Percentiles rank a stretch among this genome's conserved stretches.
phyloP scores from a whole-genome alignment of 257 asterid species.

The Solanum appendiculatum region DNA sequence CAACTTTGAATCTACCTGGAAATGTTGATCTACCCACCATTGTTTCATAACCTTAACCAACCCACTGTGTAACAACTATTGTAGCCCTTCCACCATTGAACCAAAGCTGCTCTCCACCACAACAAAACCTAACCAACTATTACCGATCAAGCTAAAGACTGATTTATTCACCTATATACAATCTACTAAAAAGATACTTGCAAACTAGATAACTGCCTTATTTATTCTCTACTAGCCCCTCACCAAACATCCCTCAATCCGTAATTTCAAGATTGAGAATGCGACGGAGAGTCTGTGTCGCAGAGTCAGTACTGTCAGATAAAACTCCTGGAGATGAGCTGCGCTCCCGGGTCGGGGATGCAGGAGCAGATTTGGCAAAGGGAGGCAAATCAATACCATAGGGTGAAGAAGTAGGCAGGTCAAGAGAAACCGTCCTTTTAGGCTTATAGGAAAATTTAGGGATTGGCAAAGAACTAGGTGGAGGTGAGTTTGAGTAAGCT shows the following conservation, averaged over 20 bases:
- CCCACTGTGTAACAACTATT: neutral
- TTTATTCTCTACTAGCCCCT: constrained; percentile 27
- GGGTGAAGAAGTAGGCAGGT: constrained; percentile 30
- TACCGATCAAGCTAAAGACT: constrained; percentile 13
- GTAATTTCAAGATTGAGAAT: constrained; percentile 81
- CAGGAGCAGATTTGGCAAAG: constrained; percentile 71
- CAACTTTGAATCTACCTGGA: constrained; percentile 12
- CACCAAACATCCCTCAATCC: constrained; percentile 35
- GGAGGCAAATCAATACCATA: constrained; percentile 37
- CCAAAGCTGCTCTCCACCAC: constrained; percentile 22
- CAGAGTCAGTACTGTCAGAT: constrained; percentile 50
- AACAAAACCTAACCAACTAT: constrained; percentile 8
- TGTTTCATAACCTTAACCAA: neutral
- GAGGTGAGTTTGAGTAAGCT: constrained; percentile 85
- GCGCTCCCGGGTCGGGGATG: constrained; percentile 60
- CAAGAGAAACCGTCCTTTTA: constrained; percentile 74
- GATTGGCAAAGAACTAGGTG: constrained; percentile 91
- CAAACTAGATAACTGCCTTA: constrained; percentile 24
- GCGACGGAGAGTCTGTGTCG: constrained; percentile 89
- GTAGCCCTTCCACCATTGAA: neutral
- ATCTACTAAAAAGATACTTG: constrained; percentile 16
- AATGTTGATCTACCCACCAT: constrained; percentile 28
- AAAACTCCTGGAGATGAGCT: constrained; percentile 30
- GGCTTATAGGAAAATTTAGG: constrained; percentile 70
- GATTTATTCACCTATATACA: constrained; percentile 38